Percentiles rank a stretch among this genome's conserved stretches.
Conservation (phyloP, 139 green algal genomes). For the Pycnococcus provasolii region DNA sequence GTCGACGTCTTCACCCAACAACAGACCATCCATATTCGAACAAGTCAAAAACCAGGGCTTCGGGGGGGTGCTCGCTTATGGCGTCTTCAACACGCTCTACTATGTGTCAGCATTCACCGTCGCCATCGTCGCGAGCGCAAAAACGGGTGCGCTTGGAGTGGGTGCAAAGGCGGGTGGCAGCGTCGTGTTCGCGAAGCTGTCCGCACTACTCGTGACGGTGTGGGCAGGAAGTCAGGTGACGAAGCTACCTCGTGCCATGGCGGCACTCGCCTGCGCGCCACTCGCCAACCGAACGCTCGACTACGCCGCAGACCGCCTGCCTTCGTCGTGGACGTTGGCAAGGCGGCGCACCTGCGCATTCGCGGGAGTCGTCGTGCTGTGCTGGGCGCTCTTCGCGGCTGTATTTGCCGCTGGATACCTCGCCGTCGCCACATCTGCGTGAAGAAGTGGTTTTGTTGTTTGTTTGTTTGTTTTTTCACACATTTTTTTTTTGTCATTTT, state of each 20-base stretch:
- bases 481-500: too few relatives aligned
- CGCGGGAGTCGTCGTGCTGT: background rate
- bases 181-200: slow-evolving; percentile 13
- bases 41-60: slow-evolving; percentile 27
- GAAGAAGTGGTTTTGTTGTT: too few relatives aligned
- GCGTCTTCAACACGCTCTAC: slow-evolving; percentile 54
- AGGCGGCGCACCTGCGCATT: background rate
- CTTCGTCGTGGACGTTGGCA: background rate
- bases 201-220: slow-evolving; percentile 40
- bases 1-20: too few relatives aligned
- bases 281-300: slow-evolving; percentile 21
- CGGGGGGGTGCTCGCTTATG: slow-evolving; percentile 46
- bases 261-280: slow-evolving; percentile 17
- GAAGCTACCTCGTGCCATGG: slow-evolving; percentile 32
- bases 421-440: background rate
- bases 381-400: background rate
- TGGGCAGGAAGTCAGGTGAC: slow-evolving; percentile 58
- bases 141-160: too few relatives aligned
- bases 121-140: too few relatives aligned
- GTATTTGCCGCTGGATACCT: background rate
- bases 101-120: slow-evolving; percentile 34
- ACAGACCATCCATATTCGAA: background rate
- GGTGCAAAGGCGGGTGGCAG: slow-evolving; percentile 5
- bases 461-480: too few relatives aligned
- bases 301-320: background rate